phyloP scores from a whole-genome alignment of 2,329 filamentous ascomycete genomes.

The Aquanectria penicillioides region DNA sequence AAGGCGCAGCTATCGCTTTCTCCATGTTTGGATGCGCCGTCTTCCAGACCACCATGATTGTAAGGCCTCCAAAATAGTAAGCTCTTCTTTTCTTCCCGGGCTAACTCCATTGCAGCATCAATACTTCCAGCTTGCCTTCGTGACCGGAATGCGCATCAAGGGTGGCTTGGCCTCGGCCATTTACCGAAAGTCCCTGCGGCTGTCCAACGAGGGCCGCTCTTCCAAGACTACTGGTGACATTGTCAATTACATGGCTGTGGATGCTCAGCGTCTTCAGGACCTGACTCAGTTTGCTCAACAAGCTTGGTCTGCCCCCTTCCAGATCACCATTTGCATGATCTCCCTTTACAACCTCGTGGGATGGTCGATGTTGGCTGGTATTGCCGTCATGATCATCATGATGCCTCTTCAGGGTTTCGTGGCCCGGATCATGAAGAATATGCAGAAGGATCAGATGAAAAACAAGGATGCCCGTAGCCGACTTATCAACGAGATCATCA shows the following conservation, averaged over 20 bases:
- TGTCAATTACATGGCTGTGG: constrained; percentile 99
- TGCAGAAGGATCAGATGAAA: constrained; percentile 98
- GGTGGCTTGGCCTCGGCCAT: constrained; percentile 89
- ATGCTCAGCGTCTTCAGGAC: constrained; percentile 94
- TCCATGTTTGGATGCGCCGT: constrained; percentile 92
- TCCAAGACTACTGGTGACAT: constrained; percentile 95
- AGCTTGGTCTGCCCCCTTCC: constrained; percentile 95
- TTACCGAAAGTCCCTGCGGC: constrained; percentile 87
- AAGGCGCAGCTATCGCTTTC: constrained; percentile 87
- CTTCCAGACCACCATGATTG: constrained; percentile 84
- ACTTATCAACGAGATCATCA: constrained; percentile 96
- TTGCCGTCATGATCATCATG: constrained; percentile 96
- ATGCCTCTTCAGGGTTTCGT: constrained; percentile 95
- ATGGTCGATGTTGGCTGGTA: constrained; percentile 93
- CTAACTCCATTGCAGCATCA: constrained; percentile 69
- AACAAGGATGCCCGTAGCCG: constrained; percentile 96
- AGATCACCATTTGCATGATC: constrained; percentile 94
- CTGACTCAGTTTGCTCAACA: constrained; percentile 95
- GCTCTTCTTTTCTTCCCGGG: neutral
- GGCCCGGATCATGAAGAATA: constrained; percentile 89
- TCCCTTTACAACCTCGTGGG: constrained; percentile 97
- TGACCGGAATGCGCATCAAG: constrained; percentile 97
- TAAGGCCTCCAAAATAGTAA: constrained; percentile 43
- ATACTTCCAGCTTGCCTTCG: constrained; percentile 95
- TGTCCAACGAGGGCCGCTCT: constrained; percentile 93